A percentile compares a stretch with the other conserved stretches of the same genome.
Conservation (phyloP, 495 filamentous ascomycete genomes). For the Hyaloscypha bicolor region DNA sequence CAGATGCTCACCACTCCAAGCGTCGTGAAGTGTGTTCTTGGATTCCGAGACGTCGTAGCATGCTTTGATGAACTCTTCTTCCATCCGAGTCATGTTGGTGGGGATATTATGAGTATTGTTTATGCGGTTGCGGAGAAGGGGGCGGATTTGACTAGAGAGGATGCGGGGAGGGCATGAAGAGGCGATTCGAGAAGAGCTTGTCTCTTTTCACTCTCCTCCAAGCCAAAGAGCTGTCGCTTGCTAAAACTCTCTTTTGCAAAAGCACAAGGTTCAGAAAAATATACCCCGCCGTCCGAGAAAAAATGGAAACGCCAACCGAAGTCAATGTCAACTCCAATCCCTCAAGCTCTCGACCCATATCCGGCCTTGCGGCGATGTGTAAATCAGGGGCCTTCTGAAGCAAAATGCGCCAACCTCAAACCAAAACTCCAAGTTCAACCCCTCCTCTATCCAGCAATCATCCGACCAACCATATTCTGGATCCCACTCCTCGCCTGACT, state of each 20-base stretch:
- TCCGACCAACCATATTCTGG: slow-evolving; percentile 27
- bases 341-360: too few relatives aligned
- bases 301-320: too few relatives aligned
- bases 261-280: too few relatives aligned
- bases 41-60: not conserved
- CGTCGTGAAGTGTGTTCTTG: slow-evolving; percentile 8
- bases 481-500: slow-evolving; percentile 21
- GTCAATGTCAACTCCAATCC: too few relatives aligned
- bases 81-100: slow-evolving; percentile 13
- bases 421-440: not conserved
- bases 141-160: slow-evolving; percentile 21
- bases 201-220: too few relatives aligned
- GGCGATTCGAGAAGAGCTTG: too few relatives aligned
- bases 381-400: too few relatives aligned
- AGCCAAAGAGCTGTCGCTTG: too few relatives aligned
- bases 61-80: slow-evolving; percentile 8
- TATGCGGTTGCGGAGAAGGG: slow-evolving; percentile 28
- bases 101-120: slow-evolving; percentile 19
- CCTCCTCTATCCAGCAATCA: slow-evolving; percentile 14
- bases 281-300: too few relatives aligned
- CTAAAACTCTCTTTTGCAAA: too few relatives aligned
- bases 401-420: too few relatives aligned
- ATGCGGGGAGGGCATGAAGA: not conserved
- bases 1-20: slow-evolving; percentile 12
- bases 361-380: too few relatives aligned